A percentile compares a stretch with the other conserved stretches of the same genome.
phyloP scores from a whole-genome alignment of 2,329 filamentous ascomycete genomes.

The Ceratocystis lukuohia region DNA sequence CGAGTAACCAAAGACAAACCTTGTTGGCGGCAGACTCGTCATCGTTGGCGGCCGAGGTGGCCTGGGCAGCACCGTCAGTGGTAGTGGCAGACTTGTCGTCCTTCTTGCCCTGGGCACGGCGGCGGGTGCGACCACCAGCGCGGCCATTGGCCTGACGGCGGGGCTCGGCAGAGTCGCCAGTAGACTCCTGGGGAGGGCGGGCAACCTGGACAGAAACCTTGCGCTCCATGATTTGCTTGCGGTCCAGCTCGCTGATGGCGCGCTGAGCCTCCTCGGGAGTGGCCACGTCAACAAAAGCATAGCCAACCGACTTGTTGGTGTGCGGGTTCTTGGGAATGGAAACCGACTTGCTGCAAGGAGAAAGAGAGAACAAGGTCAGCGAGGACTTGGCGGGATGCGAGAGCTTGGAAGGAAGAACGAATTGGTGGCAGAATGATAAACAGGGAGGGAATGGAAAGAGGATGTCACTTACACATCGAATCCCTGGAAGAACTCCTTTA shows the following conservation, averaged over 20 bases:
- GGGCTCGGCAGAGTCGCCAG: conserved; percentile 59
- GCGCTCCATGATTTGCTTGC: conserved; percentile 93
- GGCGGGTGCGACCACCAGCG: conserved; percentile 56
- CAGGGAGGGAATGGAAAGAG: background rate
- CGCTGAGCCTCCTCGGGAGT: conserved; percentile 89
- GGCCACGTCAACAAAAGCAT: conserved; percentile 96
- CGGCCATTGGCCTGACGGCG: conserved; percentile 50
- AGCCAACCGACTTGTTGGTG: conserved; percentile 94
- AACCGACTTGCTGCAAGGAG: conserved; percentile 69
- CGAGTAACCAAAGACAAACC: conserved; percentile 2
- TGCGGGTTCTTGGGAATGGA: conserved; percentile 99
- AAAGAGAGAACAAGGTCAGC: background rate
- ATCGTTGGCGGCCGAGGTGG: conserved; percentile 31
- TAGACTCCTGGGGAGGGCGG: conserved; percentile 83
- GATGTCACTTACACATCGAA: conserved; percentile 81
- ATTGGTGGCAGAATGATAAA: background rate
- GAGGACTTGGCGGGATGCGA: background rate
- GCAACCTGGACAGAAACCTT: conserved; percentile 99
- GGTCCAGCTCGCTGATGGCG: conserved; percentile 88
- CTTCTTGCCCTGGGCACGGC: conserved; percentile 41
- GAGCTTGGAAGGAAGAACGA: background rate
- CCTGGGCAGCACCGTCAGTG: conserved; percentile 26
- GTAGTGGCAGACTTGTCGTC: conserved; percentile 28
- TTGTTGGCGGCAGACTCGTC: conserved; percentile 32
- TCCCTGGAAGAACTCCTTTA: conserved; percentile 99